Evolutionary conservation across 208 protist genomes (phyloP).

Genomic region (Trypanosoma boissoni): DNA sequence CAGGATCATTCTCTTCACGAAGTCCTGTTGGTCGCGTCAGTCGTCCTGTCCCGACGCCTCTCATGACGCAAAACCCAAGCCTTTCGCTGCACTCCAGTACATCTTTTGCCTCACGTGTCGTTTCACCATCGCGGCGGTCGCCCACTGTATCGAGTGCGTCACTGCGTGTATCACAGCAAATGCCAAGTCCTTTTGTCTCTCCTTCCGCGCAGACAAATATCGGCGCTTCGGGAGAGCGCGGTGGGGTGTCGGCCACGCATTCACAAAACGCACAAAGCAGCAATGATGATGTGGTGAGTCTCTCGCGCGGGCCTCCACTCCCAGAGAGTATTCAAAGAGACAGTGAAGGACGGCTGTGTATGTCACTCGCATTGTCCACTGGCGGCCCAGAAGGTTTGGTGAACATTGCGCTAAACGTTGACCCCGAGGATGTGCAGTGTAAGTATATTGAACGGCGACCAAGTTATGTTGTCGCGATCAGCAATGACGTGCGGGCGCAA

Average conservation of each 20-base stretch:
- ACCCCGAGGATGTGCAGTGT: conserved; percentile 71
- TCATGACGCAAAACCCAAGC: conserved; percentile 14
- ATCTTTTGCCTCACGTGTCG: conserved; percentile 35
- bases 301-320: neutral
- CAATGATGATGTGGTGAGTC: neutral
- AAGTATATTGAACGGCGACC: conserved; percentile 71
- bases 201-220: too few species aligned
- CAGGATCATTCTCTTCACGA: too few species aligned
- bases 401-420: conserved; percentile 71
- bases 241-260: too few species aligned
- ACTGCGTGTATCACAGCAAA: conserved; percentile 20
- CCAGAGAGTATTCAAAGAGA: conserved; percentile 29
- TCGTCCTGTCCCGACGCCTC: conserved; percentile 12
- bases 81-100: conserved; percentile 20
- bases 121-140: conserved; percentile 51
- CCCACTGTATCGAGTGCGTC: conserved; percentile 31
- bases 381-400: conserved; percentile 42
- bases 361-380: conserved; percentile 68
- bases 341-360: conserved; percentile 66
- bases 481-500: conserved; percentile 59
- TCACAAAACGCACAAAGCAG: conserved; percentile 1
- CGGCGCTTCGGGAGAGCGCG: too few species aligned
- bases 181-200: conserved; percentile 19
- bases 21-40: conserved; percentile 6
- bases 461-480: conserved; percentile 76